Conservation (phyloP, 2,329 filamentous ascomycete genomes). For the Chaetomiaceae sp. region DNA sequence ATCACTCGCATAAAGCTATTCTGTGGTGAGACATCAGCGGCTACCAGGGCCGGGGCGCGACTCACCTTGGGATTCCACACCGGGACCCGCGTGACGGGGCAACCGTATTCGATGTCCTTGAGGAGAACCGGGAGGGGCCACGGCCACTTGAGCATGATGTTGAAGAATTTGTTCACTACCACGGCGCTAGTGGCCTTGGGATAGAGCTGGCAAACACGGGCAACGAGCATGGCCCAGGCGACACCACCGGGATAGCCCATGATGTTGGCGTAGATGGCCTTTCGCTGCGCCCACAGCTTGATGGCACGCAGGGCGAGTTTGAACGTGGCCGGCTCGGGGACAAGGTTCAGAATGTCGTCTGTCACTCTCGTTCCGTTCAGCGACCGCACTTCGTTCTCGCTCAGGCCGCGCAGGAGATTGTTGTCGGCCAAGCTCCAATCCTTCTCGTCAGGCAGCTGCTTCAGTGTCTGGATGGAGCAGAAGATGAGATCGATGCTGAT, state of each 20-base stretch:
- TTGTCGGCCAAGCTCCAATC: slow-evolving; percentile 77
- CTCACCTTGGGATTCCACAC: slow-evolving; percentile 90
- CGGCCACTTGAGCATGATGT: slow-evolving; percentile 82
- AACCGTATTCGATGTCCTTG: slow-evolving; percentile 79
- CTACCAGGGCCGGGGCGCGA: slow-evolving; percentile 1
- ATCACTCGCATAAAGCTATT: slow-evolving; percentile 71
- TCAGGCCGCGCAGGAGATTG: slow-evolving; percentile 75
- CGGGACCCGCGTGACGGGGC: slow-evolving; percentile 61
- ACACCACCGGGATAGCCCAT: slow-evolving; percentile 96
- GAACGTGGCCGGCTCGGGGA: slow-evolving; percentile 87
- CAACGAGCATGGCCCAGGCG: slow-evolving; percentile 96
- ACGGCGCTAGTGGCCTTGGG: slow-evolving; percentile 85
- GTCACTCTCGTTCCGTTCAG: slow-evolving; percentile 94
- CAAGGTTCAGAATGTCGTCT: slow-evolving; percentile 81
- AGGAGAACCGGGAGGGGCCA: slow-evolving; percentile 94
- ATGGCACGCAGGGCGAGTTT: slow-evolving; percentile 83
- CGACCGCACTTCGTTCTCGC: slow-evolving; percentile 80
- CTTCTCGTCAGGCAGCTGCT: slow-evolving; percentile 62
- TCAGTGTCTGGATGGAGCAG: slow-evolving; percentile 65
- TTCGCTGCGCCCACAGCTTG: slow-evolving; percentile 92
- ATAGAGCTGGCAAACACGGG: slow-evolving; percentile 91
- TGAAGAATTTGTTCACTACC: slow-evolving; percentile 90
- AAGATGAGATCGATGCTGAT: slow-evolving; percentile 96
- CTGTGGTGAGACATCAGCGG: slow-evolving; percentile 25
- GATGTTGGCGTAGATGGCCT: slow-evolving; percentile 92